These are phyloP conservation scores for Przewalskia tangutica DNA, from an alignment of 257 asterid genomes.

Conservation along the genomic window DNA sequence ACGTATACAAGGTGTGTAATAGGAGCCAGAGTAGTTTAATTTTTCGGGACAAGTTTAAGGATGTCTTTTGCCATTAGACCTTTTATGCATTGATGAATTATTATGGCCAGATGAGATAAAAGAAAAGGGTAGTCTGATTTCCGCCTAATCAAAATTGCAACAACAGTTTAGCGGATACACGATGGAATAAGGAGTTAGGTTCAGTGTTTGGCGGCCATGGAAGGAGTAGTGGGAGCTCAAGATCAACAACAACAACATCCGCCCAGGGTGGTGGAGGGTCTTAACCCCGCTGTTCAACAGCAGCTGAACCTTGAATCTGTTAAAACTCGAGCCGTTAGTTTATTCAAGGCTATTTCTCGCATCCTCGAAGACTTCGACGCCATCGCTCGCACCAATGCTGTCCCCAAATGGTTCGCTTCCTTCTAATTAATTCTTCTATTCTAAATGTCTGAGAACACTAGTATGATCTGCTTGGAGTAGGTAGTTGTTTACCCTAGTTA, in stretches of 20 bases:
- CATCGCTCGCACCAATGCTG: conserved; percentile 58
- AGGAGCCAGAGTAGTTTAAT: too few relatives aligned
- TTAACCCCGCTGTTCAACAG: conserved; percentile 78
- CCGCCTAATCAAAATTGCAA: not conserved
- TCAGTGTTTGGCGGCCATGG: conserved; percentile 38
- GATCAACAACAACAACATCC: conserved; percentile 37
- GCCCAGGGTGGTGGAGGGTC: conserved; percentile 63
- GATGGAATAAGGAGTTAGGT: not conserved
- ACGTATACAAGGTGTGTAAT: too few relatives aligned
- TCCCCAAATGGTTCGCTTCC: conserved; percentile 61
- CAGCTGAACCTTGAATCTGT: conserved; percentile 91
- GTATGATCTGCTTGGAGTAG: not conserved
- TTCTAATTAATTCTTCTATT: not conserved
- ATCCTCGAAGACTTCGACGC: conserved; percentile 80
- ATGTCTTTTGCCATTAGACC: too few relatives aligned
- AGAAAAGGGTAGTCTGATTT: not conserved
- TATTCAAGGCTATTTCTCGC: conserved; percentile 87
- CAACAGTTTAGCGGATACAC: too few relatives aligned
- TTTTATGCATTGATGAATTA: too few relatives aligned
- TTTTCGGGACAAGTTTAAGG: too few relatives aligned
- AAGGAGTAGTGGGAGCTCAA: conserved; percentile 38
- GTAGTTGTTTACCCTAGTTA: not conserved
- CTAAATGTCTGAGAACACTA: not conserved
- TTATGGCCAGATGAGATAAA: too few relatives aligned
- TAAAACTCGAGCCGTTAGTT: conserved; percentile 89